Conservation (phyloP, 805 yeast species). For the Kodamaea hsintzibuensis region DNA sequence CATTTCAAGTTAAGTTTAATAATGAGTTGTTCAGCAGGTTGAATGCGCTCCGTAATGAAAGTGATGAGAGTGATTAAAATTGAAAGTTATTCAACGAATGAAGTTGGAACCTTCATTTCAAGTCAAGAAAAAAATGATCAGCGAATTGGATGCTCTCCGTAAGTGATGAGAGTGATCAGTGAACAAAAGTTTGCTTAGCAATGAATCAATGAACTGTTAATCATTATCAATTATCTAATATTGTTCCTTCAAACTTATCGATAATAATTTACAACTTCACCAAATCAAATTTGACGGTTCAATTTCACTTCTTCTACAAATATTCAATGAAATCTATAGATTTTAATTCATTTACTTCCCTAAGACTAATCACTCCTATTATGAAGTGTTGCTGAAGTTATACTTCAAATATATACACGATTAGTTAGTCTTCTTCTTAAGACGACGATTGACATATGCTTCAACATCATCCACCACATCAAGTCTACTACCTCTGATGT, state of each 20-base stretch:
- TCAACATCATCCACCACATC: slow-evolving; percentile 79
- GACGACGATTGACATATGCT: slow-evolving; percentile 29
- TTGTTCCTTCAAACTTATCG: too few relatives aligned
- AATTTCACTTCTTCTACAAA: too few relatives aligned
- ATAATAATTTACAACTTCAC: too few relatives aligned
- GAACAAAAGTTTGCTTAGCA: too few relatives aligned
- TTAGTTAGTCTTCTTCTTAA: slow-evolving; percentile 11
- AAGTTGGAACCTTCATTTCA: slow-evolving; percentile 22
- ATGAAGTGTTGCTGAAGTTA: neutral
- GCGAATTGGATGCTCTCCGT: neutral
- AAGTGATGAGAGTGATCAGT: too few relatives aligned
- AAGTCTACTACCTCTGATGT: slow-evolving; percentile 75
- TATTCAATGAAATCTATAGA: neutral
- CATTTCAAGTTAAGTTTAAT: slow-evolving; percentile 22
- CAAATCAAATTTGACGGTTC: too few relatives aligned
- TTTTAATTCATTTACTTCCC: neutral
- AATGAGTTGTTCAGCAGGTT: slow-evolving; percentile 12
- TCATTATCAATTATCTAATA: too few relatives aligned
- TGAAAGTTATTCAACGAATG: too few relatives aligned
- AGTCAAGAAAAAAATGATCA: slow-evolving; percentile 11
- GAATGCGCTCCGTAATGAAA: neutral
- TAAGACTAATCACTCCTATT: neutral
- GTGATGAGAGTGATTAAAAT: neutral
- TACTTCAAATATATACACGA: slow-evolving; percentile 1
- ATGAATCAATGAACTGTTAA: too few relatives aligned